Base-by-base conservation (phyloP, 2,329 filamentous ascomycete genomes). In the Pyrenophora graminea region DNA sequence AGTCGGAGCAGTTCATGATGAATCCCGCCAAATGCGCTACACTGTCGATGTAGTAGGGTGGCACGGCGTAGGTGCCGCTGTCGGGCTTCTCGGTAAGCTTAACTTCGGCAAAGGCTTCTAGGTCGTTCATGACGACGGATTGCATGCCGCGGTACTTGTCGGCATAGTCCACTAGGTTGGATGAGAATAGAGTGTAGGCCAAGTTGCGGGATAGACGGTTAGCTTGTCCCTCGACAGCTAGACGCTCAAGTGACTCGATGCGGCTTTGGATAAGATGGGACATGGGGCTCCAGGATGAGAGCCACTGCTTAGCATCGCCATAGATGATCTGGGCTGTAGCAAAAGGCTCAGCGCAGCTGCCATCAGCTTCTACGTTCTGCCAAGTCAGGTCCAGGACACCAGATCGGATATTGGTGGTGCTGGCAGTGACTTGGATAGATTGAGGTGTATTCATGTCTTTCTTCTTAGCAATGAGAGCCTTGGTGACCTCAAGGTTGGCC, bases 401-500 rank as follows among this genome's bases (percentile, higher is more conserved):
- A 3, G 48, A 36, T 37, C 34, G 32, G 33, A 55, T 55, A 36
- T 58, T 33, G 31, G 15, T 27, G 4, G 55, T 58, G 32, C 37
- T 42, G 4, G 52, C 45, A 9, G 41, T 39, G 5, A 59, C 50
- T 39, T 48, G 45, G 15, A 48, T 48, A 10, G n/a, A 30, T 23
- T 48, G 45, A 3, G 46, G 46, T 7, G 32, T 42, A 25, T 48
- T 38, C 45, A 42, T 48, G 10, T 27, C 40, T 7, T 42, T 38
- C 39, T 48, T 48, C 31, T 68, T 66, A 17, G 65, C 44, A 18
- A 56, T 46, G 32, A 69, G 46, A 12, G 58, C 61, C 17, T 66
- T 63, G 13, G 42, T 34, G 18, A 80, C 74, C 6, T 66, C 67
- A 25, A 80, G 56, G 43, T 78, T 64, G 19, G 63, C 42, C 8